Evolutionary conservation across 139 green algal species (phyloP).

Genomic region (Coelastrella sp.): DNA sequence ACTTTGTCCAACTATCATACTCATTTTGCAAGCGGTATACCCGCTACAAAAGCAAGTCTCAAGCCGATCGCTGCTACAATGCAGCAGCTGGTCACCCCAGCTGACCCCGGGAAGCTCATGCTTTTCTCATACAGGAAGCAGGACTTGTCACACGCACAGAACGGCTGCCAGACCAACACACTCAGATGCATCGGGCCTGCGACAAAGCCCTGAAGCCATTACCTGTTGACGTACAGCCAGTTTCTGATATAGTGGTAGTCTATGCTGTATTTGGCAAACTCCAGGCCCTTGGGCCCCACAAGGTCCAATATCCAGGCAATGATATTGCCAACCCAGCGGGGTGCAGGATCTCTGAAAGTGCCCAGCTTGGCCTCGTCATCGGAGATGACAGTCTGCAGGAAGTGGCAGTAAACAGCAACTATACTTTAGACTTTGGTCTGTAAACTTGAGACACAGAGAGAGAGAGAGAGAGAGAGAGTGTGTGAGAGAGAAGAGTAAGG

Average conservation of each 20-base stretch:
- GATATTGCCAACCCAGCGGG: conserved; percentile 85
- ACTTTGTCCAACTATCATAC: neutral
- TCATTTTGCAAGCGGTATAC: too few species aligned
- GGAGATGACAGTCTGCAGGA: conserved; percentile 87
- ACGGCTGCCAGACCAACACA: neutral
- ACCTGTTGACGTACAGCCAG: conserved; percentile 83
- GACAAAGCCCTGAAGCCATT: neutral
- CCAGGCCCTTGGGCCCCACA: conserved; percentile 92
- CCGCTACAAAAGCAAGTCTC: too few species aligned
- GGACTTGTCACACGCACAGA: neutral
- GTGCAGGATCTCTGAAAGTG: conserved; percentile 80
- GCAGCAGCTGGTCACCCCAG: too few species aligned
- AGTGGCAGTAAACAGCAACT: neutral
- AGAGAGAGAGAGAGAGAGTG: too few species aligned
- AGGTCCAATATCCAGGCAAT: conserved; percentile 84
- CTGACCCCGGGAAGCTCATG: too few species aligned
- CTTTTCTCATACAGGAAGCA: too few species aligned
- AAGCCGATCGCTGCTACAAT: too few species aligned
- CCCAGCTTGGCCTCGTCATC: conserved; percentile 97
- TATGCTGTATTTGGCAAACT: conserved; percentile 97
- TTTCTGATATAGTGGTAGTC: conserved; percentile 99
- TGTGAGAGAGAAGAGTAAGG: too few species aligned
- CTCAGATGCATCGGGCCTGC: neutral
- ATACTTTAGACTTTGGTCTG: too few species aligned
- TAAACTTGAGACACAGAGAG: too few species aligned